Base-by-base conservation (phyloP, 495 filamentous ascomycete species). In the Aspergillus panamensis region DNA sequence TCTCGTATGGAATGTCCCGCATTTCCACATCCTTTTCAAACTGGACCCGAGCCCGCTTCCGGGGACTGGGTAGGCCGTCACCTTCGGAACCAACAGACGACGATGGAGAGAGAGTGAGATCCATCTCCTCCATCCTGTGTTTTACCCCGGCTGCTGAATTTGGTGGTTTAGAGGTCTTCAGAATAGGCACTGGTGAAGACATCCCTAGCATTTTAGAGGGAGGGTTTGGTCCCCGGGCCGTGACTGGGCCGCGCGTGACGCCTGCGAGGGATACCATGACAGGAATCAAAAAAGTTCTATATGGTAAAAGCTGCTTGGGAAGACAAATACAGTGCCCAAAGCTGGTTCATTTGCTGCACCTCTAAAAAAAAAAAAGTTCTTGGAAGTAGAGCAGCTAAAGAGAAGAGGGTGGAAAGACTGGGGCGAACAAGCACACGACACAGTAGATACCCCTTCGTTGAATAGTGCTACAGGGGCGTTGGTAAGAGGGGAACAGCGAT, bases 11-110 rank as follows among this genome's bases (percentile, higher is more conserved):
- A 25, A 61, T 48, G 30, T 66, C 68, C 44, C 75, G 76, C 59
- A 87, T 80, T 63, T 89, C 82, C 42, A 91, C 82, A 21, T 85
- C 80, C 37, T 86, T 78, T 59, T 90, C 84, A 70, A 95, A 96
- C 37, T 87, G 83, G 29, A 96, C 90, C 53, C 87, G 90, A 25
- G 75, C 70, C 42, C 79, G 81, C 69, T 85, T 88, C 25, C 74
- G 73, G 35, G 76, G 75, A 55, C 69, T 78, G 21, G 73, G 75
- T 33, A 69, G 63, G 19, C 67, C 69, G 51, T 82, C 71, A 20
- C 73, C 53, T 33, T 78, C 73, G 16, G 73, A 73, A 13, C 39
- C 56, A n/a, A 60, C 53, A 30, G 73, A 68, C 16, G 70, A 70
- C n/a, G 67, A 59, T 6, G 71, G 69, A 8, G 74, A 75, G 16